phyloP scores from a whole-genome alignment of 1,139 yeast species.

The Hyphopichia burtonii region DNA sequence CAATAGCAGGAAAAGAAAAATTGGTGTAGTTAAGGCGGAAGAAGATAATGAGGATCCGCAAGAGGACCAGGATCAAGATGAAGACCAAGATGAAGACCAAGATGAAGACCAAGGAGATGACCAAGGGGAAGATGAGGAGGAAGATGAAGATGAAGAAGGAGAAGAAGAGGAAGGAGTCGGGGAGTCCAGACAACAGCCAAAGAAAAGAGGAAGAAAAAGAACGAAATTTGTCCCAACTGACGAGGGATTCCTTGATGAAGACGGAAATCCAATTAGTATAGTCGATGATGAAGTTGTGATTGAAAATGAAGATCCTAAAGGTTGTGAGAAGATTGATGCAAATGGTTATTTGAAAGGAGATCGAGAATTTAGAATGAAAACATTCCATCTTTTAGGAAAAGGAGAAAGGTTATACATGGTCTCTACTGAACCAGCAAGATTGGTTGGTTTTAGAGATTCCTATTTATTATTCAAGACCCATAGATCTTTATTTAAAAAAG shows the following conservation, averaged over 20 bases:
- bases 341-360: slow-evolving; percentile 72
- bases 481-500: slow-evolving; percentile 65
- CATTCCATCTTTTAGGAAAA: slow-evolving; percentile 73
- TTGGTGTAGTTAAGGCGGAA: slow-evolving; percentile 9
- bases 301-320: slow-evolving; percentile 74
- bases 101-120: slow-evolving; percentile 22
- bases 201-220: slow-evolving; percentile 48
- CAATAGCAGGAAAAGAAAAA: slow-evolving; percentile 19
- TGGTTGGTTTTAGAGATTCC: slow-evolving; percentile 93
- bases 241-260: slow-evolving; percentile 47
- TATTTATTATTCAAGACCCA: slow-evolving; percentile 89
- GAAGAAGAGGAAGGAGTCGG: slow-evolving; percentile 14
- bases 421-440: slow-evolving; percentile 93
- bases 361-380: slow-evolving; percentile 76
- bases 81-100: slow-evolving; percentile 8
- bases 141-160: slow-evolving; percentile 15
- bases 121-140: slow-evolving; percentile 22
- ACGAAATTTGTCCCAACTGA: slow-evolving; percentile 35
- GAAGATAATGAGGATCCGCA: slow-evolving; percentile 16
- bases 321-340: slow-evolving; percentile 69
- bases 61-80: slow-evolving; percentile 17
- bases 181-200: slow-evolving; percentile 20
- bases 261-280: slow-evolving; percentile 53
- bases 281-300: slow-evolving; percentile 78
- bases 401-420: slow-evolving; percentile 82